Evolutionary conservation across 2,329 filamentous ascomycete species (phyloP).

Genomic region (Clonostachys solani): DNA sequence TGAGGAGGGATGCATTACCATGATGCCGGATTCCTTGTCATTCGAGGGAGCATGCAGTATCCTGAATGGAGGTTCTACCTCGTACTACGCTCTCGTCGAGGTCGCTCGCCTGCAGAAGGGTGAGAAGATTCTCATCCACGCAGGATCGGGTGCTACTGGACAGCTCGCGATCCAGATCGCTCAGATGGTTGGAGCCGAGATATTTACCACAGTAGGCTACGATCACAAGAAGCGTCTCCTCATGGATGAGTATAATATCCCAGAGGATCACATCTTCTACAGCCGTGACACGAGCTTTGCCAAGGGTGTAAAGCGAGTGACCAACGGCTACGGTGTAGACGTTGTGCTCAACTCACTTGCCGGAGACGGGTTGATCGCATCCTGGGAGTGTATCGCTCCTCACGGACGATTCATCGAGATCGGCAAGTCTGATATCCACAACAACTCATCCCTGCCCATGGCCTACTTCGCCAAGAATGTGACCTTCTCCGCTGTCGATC

Average conservation of each 20-base stretch:
- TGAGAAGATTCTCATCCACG: constrained; percentile 21
- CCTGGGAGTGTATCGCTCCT: constrained; percentile 18
- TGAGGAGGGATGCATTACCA: background rate
- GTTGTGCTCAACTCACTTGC: constrained; percentile 22
- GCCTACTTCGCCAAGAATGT: constrained; percentile 40
- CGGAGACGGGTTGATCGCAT: constrained; percentile 19
- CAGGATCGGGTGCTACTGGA: constrained; percentile 24
- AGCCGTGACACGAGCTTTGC: constrained; percentile 5
- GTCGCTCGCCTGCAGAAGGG: background rate
- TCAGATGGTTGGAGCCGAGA: constrained; percentile 17
- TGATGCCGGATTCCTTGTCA: constrained; percentile 6
- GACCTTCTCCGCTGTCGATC: constrained; percentile 7
- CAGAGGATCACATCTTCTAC: constrained; percentile 14
- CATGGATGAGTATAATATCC: constrained; percentile 9
- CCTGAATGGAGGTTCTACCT: background rate
- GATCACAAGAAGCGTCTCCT: constrained; percentile 22
- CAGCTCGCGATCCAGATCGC: constrained; percentile 29
- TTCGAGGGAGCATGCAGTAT: constrained; percentile 17
- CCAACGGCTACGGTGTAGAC: constrained; percentile 21
- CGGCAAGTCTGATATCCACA: constrained; percentile 3
- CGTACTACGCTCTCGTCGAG: constrained; percentile 1
- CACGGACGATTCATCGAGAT: constrained; percentile 30
- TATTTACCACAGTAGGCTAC: constrained; percentile 24
- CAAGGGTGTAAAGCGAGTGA: constrained; percentile 6
- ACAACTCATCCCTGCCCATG: constrained; percentile 31